Conservation (phyloP, 164 flowering plant genomes). For the Magnolia sinica region DNA sequence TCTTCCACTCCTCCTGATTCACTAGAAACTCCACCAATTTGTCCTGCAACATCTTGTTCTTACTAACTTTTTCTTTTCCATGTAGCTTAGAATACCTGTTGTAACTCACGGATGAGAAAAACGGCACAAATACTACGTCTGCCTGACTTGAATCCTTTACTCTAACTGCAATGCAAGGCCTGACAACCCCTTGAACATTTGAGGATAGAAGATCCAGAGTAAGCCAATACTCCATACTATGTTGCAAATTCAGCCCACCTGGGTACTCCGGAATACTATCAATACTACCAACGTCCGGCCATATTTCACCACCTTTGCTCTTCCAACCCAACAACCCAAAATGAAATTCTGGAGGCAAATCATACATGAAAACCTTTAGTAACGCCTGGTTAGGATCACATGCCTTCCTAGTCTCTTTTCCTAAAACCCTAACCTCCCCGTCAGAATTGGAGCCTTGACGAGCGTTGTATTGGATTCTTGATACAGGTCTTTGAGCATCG, state of each 20-base stretch:
- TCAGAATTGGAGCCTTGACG: constrained; percentile 14
- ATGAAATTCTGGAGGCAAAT: constrained; percentile 82
- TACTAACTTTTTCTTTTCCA: constrained; percentile 43
- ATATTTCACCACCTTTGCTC: constrained; percentile 33
- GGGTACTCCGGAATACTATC: constrained; percentile 59
- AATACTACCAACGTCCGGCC: constrained; percentile 59
- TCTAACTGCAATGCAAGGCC: constrained; percentile 72
- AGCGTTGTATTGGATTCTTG: background rate
- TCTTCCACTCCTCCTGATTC: constrained; percentile 66
- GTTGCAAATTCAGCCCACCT: constrained; percentile 87
- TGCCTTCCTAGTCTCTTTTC: constrained; percentile 8
- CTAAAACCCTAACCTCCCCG: constrained; percentile 9
- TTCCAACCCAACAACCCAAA: constrained; percentile 81
- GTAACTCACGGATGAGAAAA: constrained; percentile 87
- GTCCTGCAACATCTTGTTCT: constrained; percentile 57
- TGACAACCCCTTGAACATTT: constrained; percentile 24
- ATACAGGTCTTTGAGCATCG: constrained; percentile 8
- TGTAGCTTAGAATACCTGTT: constrained; percentile 60
- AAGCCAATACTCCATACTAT: constrained; percentile 90
- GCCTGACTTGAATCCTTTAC: constrained; percentile 70
- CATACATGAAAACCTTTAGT: constrained; percentile 74
- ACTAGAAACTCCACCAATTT: constrained; percentile 61
- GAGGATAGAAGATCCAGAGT: constrained; percentile 85
- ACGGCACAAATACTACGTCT: constrained; percentile 79
- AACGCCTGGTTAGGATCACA: constrained; percentile 40